Base-by-base conservation (phyloP, 1,284 basidiomycete genomes). In the Pascua sp. region DNA sequence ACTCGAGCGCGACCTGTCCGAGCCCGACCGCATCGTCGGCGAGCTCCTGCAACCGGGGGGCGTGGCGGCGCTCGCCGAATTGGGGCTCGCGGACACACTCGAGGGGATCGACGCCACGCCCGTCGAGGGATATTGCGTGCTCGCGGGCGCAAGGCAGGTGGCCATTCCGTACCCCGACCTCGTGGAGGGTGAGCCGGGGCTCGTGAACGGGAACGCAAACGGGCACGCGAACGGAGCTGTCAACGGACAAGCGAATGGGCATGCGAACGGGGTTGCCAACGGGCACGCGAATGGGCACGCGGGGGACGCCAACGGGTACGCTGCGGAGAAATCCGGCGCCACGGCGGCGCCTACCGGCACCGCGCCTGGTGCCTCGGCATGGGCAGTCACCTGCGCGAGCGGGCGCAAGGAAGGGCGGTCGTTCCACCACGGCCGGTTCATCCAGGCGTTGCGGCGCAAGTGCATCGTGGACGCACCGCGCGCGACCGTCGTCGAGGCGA, bases 21-120 rank as follows among this genome's bases (percentile, higher is more conserved):
- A 94, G 75, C 95, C 96, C 0, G 92, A 98, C 81, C 85, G 95
- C 24, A 98, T 99, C 67, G 95, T 98, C 42, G 95, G 96, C 41
- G 96, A 99, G 77, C 85, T 98, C 1, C 81, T 99, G 17, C 95
- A 98, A 71, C 96, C 96, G 0, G 94, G 90, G 1, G 96, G 96
- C 7, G 86, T 94, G 17, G 80, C 82, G 4, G 87, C 91, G 0
- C 80, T 98, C 49, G 78, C 84, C 60, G 79, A 84, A 54, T 84
- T 99, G 16, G 94, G 92, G 1, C 77, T 98, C 67, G 59, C 51
- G 1, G 84, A 85, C 52, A 79, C 80, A 7, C 78, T 97, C 47
- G 88, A 95, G 38, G 86, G 83, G 17, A 96, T 98, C 56, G 95
- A 93, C 73, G 87, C 94, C 1, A 83, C 93, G 13, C 86, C 86